Conservation (phyloP, 108 stramenopile genomes). For the Nannochloropsis gaditana region DNA sequence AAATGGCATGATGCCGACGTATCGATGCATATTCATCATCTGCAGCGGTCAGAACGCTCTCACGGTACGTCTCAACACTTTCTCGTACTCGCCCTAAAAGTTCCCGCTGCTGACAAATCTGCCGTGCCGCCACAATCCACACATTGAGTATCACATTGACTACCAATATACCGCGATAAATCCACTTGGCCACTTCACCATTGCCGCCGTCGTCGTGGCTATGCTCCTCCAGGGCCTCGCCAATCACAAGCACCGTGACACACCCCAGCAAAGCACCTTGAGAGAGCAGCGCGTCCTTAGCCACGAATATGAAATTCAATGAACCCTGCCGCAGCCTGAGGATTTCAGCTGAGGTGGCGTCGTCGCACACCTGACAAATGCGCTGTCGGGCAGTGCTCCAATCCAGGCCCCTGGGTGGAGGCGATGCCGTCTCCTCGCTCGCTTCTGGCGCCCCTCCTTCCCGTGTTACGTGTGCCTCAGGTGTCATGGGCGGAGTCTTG, state of each 20-base stretch:
- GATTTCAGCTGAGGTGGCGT: not conserved
- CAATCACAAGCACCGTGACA: not conserved
- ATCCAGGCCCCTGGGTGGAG: not conserved
- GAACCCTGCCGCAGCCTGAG: not conserved
- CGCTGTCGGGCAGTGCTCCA: not conserved
- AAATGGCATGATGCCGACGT: not conserved
- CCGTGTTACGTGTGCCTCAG: too few species aligned
- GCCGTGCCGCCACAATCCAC: constrained; percentile 4
- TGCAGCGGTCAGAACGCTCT: not conserved
- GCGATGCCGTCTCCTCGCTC: too few species aligned
- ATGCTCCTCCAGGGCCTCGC: not conserved
- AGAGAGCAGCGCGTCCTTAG: not conserved
- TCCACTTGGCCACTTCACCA: not conserved
- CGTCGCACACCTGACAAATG: constrained; percentile 12
- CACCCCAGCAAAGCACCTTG: not conserved
- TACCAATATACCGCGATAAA: not conserved
- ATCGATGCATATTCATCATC: not conserved
- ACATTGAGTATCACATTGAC: not conserved
- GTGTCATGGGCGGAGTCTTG: too few species aligned
- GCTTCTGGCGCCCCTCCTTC: too few species aligned
- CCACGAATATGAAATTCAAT: not conserved
- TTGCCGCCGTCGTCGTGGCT: not conserved
- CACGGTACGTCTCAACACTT: not conserved
- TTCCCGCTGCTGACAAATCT: constrained; percentile 11
- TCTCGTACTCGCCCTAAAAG: not conserved